A percentile compares a stretch with the other conserved stretches of the same genome.
phyloP scores from a whole-genome alignment of 768 basidiomycete genomes.

The Pisolithus marmoratus region DNA sequence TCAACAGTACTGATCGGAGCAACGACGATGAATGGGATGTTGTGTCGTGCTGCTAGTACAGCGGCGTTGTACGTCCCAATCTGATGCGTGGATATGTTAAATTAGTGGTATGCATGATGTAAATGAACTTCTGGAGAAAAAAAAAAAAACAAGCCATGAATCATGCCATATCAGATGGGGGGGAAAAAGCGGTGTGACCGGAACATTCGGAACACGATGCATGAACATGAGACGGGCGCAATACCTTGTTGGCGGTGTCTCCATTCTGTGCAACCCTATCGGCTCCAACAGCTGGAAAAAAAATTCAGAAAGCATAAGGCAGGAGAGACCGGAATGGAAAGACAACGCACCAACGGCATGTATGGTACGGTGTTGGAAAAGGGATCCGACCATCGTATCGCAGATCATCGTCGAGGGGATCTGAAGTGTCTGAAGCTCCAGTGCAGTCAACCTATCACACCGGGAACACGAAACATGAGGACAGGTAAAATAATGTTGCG shows the following conservation, averaged over 20 bases:
- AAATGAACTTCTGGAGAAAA: background rate
- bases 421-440: conserved; percentile 79
- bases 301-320: background rate
- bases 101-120: background rate
- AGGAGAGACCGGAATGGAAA: background rate
- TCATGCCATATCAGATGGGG: background rate
- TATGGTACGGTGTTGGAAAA: conserved; percentile 83
- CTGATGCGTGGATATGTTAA: conserved; percentile 18
- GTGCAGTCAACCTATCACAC: conserved; percentile 66
- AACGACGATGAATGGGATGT: conserved; percentile 88
- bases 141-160: background rate
- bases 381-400: conserved; percentile 94
- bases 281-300: conserved; percentile 65
- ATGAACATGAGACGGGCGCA: background rate
- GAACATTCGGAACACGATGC: conserved; percentile 4
- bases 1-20: conserved; percentile 93
- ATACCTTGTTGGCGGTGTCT: conserved; percentile 93
- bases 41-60: conserved; percentile 81
- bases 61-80: conserved; percentile 97
- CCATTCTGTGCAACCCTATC: conserved; percentile 90
- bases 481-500: background rate
- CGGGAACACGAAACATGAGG: background rate
- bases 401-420: conserved; percentile 93
- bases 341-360: conserved; percentile 66
- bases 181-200: background rate